Conservation (phyloP, 768 basidiomycete genomes). For the Mycena filopes region DNA sequence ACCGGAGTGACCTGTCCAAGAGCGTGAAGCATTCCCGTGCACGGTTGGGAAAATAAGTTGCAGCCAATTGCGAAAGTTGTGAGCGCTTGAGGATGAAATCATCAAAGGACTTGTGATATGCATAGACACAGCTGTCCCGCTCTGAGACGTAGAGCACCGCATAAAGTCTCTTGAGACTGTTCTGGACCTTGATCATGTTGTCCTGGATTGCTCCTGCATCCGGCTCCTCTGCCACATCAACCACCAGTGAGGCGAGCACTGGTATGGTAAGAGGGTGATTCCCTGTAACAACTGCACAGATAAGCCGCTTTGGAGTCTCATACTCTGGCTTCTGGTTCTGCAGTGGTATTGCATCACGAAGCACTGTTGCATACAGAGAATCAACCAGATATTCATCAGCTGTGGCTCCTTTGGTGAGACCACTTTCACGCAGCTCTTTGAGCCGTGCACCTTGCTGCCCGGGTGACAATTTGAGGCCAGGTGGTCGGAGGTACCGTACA, state of each 20-base stretch:
- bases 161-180: background rate
- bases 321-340: background rate
- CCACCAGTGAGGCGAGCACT: conserved; percentile 4
- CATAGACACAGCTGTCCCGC: background rate
- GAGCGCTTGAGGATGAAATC: conserved; percentile 2
- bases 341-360: background rate
- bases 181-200: conserved; percentile 3
- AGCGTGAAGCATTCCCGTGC: background rate
- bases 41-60: conserved; percentile 1
- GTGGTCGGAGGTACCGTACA: too few relatives aligned
- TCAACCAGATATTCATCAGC: background rate
- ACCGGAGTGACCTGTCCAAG: conserved; percentile 1
- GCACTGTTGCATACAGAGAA: background rate
- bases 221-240: background rate
- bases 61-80: background rate
- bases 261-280: background rate
- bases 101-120: conserved; percentile 16
- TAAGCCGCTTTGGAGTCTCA: background rate
- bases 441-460: too few relatives aligned
- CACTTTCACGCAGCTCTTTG: too few relatives aligned
- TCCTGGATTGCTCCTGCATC: conserved; percentile 6
- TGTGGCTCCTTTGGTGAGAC: too few relatives aligned
- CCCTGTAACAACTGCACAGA: conserved; percentile 7
- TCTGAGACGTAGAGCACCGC: conserved; percentile 9
- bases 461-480: too few relatives aligned